Base-by-base conservation (phyloP, 2,329 filamentous ascomycete genomes). In the Ascochyta koolunga region DNA sequence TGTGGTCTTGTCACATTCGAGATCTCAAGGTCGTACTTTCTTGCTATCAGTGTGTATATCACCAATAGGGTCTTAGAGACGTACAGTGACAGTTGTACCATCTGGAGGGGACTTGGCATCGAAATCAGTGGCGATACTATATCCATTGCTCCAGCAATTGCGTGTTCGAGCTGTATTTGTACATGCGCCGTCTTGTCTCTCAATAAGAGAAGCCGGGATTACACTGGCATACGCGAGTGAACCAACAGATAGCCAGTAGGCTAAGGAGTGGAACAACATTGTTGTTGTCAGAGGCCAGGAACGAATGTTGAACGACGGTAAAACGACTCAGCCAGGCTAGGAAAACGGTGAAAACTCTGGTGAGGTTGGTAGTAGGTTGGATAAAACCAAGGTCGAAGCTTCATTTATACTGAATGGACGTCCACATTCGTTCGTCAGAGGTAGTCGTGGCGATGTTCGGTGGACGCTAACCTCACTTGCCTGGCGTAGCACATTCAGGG, bases 121-220 rank as follows among this genome's bases (percentile, higher is more conserved):
- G 50, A 78, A 78, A 50, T 79, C 78, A 8, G 77, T 79, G 27
- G 74, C 66, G 36, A 79, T 76, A 53, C 72, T 77, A 68, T 72
- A 78, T 37, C 78, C 78, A 49, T 65, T 64, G 27, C 64, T 69
- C 78, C 77, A 80, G 59, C 78, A 80, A 13, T 63, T 64, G 57
- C 78, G 67, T 5, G 75, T 76, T 11, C 59, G 61, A 25, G 77
- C 71, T 7, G 70, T 69, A 56, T 79, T 76, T 10, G 70, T 77
- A 60, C 78, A 79, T 21, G 58, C 61, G n/a, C 68, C 61, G 42
- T 73, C 71, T 55, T 72, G 70, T 48, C 67, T 64, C 44, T 68
- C 64, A 18, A 64, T 58, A 39, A 69, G 43, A 29, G 60, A 36
- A 58, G 54, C 29, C 19, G 70, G 71, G 39, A 71, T 60, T 11